Evolutionary conservation across 1,284 basidiomycete genomes (phyloP).

Genomic region (Leucoagaricus sp.): DNA sequence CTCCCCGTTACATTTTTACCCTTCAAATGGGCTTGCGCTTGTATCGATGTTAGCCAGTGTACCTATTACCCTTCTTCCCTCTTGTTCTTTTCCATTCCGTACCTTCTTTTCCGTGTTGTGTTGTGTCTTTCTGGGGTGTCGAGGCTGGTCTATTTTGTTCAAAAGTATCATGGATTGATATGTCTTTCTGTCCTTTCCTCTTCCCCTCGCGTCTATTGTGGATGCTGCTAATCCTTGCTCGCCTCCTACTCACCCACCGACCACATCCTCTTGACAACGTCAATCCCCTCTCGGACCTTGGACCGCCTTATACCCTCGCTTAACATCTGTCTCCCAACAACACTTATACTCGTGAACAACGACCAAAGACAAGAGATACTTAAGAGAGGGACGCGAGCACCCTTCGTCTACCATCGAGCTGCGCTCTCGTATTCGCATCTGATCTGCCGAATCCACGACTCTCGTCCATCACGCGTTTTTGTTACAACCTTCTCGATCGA

Average conservation of each 20-base stretch:
- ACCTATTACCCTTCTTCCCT: not conserved
- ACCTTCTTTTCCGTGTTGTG: not conserved
- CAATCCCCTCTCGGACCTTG: not conserved
- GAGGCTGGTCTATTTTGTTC: not conserved
- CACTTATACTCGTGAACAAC: not conserved
- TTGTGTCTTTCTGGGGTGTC: not conserved
- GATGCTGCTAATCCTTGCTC: not conserved
- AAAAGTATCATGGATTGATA: not conserved
- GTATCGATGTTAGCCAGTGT: slow-evolving; percentile 2
- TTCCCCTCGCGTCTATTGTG: not conserved
- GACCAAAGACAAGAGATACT: too few species aligned
- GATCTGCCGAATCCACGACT: not conserved
- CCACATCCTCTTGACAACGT: not conserved
- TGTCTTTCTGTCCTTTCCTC: not conserved
- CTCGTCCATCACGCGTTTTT: not conserved
- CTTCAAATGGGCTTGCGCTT: slow-evolving; percentile 9
- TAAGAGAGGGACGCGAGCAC: not conserved
- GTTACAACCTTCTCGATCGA: not conserved
- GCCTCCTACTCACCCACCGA: not conserved
- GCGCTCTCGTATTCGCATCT: not conserved
- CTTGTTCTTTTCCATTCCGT: not conserved
- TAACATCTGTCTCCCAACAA: not conserved
- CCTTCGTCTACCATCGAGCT: not conserved
- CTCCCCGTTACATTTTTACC: not conserved
- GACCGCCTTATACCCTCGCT: not conserved